Evolutionary conservation across 2,329 filamentous ascomycete genomes (phyloP).

Genomic region (Neonectria ditissima): DNA sequence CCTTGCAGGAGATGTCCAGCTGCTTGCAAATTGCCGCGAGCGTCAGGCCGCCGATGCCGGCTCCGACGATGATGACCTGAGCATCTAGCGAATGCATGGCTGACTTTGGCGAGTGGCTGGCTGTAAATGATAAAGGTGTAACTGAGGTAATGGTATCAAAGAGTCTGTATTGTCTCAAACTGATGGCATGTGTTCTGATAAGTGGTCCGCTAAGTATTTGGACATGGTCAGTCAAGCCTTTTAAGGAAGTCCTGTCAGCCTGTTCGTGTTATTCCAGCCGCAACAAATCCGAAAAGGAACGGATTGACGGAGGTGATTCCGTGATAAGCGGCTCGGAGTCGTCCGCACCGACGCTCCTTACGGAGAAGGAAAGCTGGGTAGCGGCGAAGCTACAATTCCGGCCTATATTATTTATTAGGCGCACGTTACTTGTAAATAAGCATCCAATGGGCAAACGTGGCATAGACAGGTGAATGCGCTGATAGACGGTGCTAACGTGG

Average conservation of each 20-base stretch:
- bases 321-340: conserved; percentile 1
- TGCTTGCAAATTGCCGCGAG: conserved; percentile 25
- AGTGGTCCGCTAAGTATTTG: background rate
- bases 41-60: conserved; percentile 24
- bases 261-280: background rate
- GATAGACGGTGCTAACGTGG: background rate
- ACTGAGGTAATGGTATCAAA: background rate
- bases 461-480: background rate
- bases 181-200: conserved; percentile 1
- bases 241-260: background rate
- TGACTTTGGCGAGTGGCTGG: background rate
- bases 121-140: background rate
- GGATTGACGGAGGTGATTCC: conserved; percentile 14
- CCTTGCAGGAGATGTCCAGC: conserved; percentile 24
- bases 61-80: conserved; percentile 25
- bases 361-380: conserved; percentile 21
- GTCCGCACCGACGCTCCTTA: conserved; percentile 8
- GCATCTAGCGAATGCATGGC: conserved; percentile 19
- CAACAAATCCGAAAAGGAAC: conserved; percentile 12
- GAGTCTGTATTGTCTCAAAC: background rate
- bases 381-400: conserved; percentile 7
- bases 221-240: background rate
- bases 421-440: background rate
- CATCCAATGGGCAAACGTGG: background rate
- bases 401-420: background rate